Base-by-base conservation (phyloP, 106 monocot genomes). In the Iris macrosiphon region DNA sequence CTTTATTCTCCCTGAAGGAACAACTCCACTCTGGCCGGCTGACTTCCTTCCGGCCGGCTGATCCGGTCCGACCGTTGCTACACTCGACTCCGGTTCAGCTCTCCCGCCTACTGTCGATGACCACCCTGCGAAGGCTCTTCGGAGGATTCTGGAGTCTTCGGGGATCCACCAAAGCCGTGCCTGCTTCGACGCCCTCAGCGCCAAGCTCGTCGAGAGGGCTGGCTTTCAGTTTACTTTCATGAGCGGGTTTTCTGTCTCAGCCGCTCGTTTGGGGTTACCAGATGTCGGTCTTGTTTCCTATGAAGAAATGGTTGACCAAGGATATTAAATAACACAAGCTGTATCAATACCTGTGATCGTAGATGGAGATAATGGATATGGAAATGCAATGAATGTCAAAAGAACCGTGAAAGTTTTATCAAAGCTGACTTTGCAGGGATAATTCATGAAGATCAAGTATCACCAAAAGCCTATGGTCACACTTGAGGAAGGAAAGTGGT, bases 351-450 rank as follows among this genome's bases (percentile, higher is more conserved):
- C 88, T 20, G 85, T 95, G 14, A 85, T 95, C 68, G 94, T 88
- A 55, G 89, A 95, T 76, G 94, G 78, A 37, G 94, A 95, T 55
- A 95, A 75, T 68, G 89, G 94, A 46, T 95, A 95, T 74, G 89
- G 94, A n/a, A 95, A 95, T 69, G 57, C 26, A 48, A 79, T 95
- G 79, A 85, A 89, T 76, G 79, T 89, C 23, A 95, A 95, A 44
- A 78, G 93, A 70, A 94, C 93, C 46, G 84, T 94, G 8, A 94
- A 88, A 73, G 88, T 24, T 94, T 67, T 40, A 85, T 94, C 30
- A 75, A 68, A 65, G 93, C 88, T 72, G 93, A 88, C 57, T 88
- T 94, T 78, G 81, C 84, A 18, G 93, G 93, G 40, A 81, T 94
- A 59, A 75, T 94, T 70, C 84, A 83, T 38, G 92, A 92, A 69